Base-by-base conservation (phyloP, 805 yeast genomes). In the Suhomyces sp. region DNA sequence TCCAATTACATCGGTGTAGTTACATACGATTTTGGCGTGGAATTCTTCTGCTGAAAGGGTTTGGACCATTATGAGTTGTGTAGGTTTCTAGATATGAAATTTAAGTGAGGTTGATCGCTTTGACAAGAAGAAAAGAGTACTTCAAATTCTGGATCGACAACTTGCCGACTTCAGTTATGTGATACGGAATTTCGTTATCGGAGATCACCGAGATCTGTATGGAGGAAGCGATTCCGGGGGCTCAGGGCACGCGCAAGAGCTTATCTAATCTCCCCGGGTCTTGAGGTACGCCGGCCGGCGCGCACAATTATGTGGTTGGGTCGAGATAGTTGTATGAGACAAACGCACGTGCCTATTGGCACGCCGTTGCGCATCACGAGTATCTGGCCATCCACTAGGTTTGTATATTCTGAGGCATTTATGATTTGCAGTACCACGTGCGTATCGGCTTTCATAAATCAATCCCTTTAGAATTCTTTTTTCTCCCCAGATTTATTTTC, bases 1-100 rank as follows among this genome's bases (percentile, higher is more conserved):
- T 44, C 94, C 94, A 56, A 90, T 81, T 13, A 94, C 93, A 63
- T 94, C 96, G 40, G 86, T 81, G 62, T 80, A 82, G 57, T 79
- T 74, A 55, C 70, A 73, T 15, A 80, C 83, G 52, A 82, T 65
- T 48, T 74, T 66, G 19, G 67, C 57, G 59, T 79, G 75, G 64
- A 82, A 82, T 27, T 76, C 72, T 47, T 72, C 60, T 44, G 58
- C 61, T 6, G 61, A 45, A 43, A 62, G 54, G 20, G 53, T 47
- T 41, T 49, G 39, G 31, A 51, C 55, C 66, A 62, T 62, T 50
- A 19, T 41, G 22, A 17, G 33, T n/a, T 29, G 20, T 29, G 6
- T 15, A 17, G 40, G n/a, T n/a, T n/a, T n/a, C n/a, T n/a, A 8
- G 13, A 3, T 27, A 12, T n/a, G 25, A 19, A 17, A 13, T 13